phyloP scores from a whole-genome alignment of 108 stramenopile species.

The Asterionellopsis glacialis region DNA sequence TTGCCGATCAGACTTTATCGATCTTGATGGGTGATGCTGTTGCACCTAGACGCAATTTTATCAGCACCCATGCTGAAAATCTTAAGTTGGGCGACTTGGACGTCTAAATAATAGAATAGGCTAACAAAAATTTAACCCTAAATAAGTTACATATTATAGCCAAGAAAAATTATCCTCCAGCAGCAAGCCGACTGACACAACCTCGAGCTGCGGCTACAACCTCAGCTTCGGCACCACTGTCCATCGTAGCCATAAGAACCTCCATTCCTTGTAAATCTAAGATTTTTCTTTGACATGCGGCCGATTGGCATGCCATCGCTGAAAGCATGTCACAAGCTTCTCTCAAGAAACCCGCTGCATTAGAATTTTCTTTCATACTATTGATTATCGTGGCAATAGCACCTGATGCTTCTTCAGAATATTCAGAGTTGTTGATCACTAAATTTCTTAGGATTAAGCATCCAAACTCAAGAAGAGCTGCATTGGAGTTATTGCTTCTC shows the following conservation, averaged over 20 bases:
- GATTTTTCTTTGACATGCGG: slow-evolving; percentile 31
- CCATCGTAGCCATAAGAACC: slow-evolving; percentile 31
- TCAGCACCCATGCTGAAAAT: slow-evolving; percentile 69
- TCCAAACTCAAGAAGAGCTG: slow-evolving; percentile 32
- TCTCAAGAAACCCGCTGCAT: slow-evolving; percentile 19
- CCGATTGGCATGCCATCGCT: slow-evolving; percentile 35
- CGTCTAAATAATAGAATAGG: slow-evolving; percentile 35
- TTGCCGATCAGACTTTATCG: slow-evolving; percentile 80
- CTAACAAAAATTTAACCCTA: slow-evolving; percentile 1
- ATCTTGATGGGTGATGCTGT: slow-evolving; percentile 92
- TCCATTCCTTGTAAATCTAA: slow-evolving; percentile 30
- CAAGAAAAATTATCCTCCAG: neutral
- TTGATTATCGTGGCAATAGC: slow-evolving; percentile 29
- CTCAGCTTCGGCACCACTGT: slow-evolving; percentile 14
- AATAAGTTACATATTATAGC: neutral
- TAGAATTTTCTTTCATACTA: slow-evolving; percentile 35
- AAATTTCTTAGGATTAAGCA: slow-evolving; percentile 38
- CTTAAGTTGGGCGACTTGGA: slow-evolving; percentile 80
- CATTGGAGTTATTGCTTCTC: slow-evolving; percentile 29
- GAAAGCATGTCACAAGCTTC: slow-evolving; percentile 47
- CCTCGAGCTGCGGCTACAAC: slow-evolving; percentile 27
- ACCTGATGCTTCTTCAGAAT: slow-evolving; percentile 26
- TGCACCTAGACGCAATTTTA: slow-evolving; percentile 80
- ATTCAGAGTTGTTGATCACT: slow-evolving; percentile 15
- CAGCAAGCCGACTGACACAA: slow-evolving; percentile 31